Conservation (phyloP, 768 basidiomycete genomes). For the Gloeophyllum trabeum region DNA sequence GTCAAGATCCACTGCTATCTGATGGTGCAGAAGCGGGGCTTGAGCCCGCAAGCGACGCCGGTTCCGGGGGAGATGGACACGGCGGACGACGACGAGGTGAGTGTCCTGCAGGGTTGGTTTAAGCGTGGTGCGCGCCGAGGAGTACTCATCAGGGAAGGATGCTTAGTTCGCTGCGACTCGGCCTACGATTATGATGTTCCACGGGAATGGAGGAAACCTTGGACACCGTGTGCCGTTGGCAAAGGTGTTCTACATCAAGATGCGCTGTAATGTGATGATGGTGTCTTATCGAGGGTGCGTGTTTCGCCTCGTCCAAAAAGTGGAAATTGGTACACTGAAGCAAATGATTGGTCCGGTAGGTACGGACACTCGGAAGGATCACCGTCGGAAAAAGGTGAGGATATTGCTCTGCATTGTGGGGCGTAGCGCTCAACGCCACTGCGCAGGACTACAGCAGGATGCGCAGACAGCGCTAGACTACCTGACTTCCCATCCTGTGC, state of each 20-base stretch:
- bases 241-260: slow-evolving; percentile 64
- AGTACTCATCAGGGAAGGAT: neutral
- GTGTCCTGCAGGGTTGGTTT: slow-evolving; percentile 5
- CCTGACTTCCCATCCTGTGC: slow-evolving; percentile 53
- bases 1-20: slow-evolving; percentile 69
- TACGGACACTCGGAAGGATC: slow-evolving; percentile 85
- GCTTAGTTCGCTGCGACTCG: slow-evolving; percentile 35
- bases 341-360: slow-evolving; percentile 24
- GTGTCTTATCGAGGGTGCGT: slow-evolving; percentile 84
- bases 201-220: slow-evolving; percentile 80
- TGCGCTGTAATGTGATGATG: slow-evolving; percentile 93
- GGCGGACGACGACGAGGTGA: slow-evolving; percentile 36
- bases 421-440: neutral
- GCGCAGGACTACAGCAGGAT: slow-evolving; percentile 66
- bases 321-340: neutral
- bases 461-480: slow-evolving; percentile 79
- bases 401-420: neutral
- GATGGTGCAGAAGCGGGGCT: slow-evolving; percentile 48
- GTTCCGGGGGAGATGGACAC: slow-evolving; percentile 21
- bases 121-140: neutral
- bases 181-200: slow-evolving; percentile 89
- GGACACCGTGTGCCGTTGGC: slow-evolving; percentile 90
- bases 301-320: too few species aligned
- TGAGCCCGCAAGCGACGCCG: slow-evolving; percentile 16
- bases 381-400: slow-evolving; percentile 72